phyloP scores from a whole-genome alignment of 2,329 filamentous ascomycete genomes.

The Fusarium sp. region DNA sequence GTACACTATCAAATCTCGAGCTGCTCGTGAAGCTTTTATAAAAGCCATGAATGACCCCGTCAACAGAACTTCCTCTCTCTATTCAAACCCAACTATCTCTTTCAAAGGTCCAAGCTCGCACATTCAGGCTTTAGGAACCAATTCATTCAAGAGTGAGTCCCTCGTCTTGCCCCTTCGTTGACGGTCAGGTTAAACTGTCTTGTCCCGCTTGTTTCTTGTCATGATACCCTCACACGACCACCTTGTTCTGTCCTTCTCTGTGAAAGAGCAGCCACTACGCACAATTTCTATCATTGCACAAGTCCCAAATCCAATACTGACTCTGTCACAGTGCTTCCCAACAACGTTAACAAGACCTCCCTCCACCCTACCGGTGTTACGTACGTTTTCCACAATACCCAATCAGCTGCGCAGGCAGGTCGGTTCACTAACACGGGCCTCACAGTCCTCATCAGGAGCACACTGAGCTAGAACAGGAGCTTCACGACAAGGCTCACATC shows the following conservation, averaged over 20 bases:
- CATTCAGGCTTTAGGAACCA: constrained; percentile 54
- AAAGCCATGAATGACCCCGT: constrained; percentile 59
- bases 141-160: constrained; percentile 60
- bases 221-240: constrained; percentile 31
- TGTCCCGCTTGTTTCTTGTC: constrained; percentile 4
- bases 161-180: constrained; percentile 13
- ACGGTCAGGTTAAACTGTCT: constrained; percentile 11
- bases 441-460: constrained; percentile 84
- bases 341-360: constrained; percentile 87
- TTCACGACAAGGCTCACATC: constrained; percentile 97
- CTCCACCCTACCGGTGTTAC: constrained; percentile 91
- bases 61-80: constrained; percentile 55
- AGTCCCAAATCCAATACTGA: constrained; percentile 39
- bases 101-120: constrained; percentile 58
- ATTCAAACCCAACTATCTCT: constrained; percentile 52
- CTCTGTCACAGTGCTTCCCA: constrained; percentile 62
- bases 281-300: constrained; percentile 10
- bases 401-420: constrained; percentile 15
- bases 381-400: constrained; percentile 67
- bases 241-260: constrained; percentile 9
- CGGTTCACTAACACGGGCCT: constrained; percentile 49
- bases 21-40: constrained; percentile 55
- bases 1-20: constrained; percentile 42
- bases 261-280: constrained; percentile 15
- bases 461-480: constrained; percentile 96